These are phyloP conservation scores for Oryza punctata DNA, from an alignment of 176 grass and related monocot species.

Conservation along the genomic window DNA sequence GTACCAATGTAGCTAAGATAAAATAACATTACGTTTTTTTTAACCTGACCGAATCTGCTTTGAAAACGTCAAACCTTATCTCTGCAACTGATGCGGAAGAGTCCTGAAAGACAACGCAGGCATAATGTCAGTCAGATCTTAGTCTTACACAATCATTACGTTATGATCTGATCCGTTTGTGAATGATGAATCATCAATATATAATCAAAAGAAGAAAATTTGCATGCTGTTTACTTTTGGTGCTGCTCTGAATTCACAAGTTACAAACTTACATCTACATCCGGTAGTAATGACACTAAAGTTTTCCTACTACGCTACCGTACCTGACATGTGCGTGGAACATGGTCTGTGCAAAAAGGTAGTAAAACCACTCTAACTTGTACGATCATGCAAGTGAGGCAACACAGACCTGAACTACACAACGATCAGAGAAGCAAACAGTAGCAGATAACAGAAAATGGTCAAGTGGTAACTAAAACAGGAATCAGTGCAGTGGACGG, in stretches of 20 bases:
- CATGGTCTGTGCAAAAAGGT: constrained; percentile 4
- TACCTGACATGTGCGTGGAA: not conserved
- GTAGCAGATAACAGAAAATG: not conserved
- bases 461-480: not conserved
- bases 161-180: not conserved
- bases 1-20: not conserved
- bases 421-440: constrained; percentile 21
- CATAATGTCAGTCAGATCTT: not conserved
- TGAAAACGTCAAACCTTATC: not conserved
- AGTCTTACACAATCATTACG: not conserved
- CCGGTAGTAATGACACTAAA: not conserved
- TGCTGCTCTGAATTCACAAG: not conserved
- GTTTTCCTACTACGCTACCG: not conserved
- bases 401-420: constrained; percentile 32
- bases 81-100: not conserved
- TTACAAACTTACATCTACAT: not conserved
- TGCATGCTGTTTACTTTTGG: not conserved
- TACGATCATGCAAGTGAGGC: constrained; percentile 6
- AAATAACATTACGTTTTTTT: not conserved
- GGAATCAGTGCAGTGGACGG: constrained; percentile 34
- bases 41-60: not conserved
- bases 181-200: not conserved
- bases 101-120: not conserved
- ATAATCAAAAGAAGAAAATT: not conserved
- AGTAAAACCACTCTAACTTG: not conserved